These are phyloP conservation scores for Arabidopsis arenosa DNA, from an alignment of 345 rosid species.

Conservation along the genomic window DNA sequence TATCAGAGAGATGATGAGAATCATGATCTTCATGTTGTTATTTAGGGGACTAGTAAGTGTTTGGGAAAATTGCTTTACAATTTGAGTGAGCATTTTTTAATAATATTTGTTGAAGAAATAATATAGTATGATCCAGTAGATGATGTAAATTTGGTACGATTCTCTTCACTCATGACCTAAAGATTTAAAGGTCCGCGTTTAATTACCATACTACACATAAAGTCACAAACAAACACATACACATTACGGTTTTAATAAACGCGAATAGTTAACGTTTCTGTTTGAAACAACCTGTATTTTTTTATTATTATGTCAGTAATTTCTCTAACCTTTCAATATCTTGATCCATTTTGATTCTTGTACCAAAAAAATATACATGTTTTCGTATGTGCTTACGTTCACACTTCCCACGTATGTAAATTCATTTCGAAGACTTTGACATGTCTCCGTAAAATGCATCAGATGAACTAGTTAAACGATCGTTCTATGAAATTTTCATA, in stretches of 20 bases:
- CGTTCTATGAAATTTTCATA: neutral
- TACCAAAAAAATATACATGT: neutral
- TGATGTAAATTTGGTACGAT: conserved; percentile 4
- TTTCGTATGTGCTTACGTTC: conserved; percentile 12
- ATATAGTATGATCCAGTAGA: neutral
- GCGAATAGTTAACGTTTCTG: too few relatives aligned
- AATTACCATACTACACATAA: neutral
- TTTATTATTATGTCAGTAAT: neutral
- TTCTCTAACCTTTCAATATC: neutral
- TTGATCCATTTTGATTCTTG: neutral
- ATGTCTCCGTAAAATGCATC: neutral
- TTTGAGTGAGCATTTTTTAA: conserved; percentile 27
- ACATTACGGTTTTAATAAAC: too few relatives aligned
- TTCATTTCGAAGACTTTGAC: neutral
- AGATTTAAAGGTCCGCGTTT: neutral
- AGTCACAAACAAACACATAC: too few relatives aligned
- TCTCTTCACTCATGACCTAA: neutral
- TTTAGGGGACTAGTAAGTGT: conserved; percentile 2
- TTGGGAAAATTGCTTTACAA: conserved; percentile 18
- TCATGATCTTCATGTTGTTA: conserved; percentile 14
- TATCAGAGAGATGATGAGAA: conserved; percentile 18
- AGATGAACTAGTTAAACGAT: neutral
- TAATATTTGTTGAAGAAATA: conserved; percentile 23
- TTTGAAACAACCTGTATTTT: neutral
- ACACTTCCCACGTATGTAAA: neutral